Evolutionary conservation across 2,329 filamentous ascomycete species (phyloP), one percentile per base, ranked within the genome.

Genomic region (Pseudogymnoascus sp.): DNA sequence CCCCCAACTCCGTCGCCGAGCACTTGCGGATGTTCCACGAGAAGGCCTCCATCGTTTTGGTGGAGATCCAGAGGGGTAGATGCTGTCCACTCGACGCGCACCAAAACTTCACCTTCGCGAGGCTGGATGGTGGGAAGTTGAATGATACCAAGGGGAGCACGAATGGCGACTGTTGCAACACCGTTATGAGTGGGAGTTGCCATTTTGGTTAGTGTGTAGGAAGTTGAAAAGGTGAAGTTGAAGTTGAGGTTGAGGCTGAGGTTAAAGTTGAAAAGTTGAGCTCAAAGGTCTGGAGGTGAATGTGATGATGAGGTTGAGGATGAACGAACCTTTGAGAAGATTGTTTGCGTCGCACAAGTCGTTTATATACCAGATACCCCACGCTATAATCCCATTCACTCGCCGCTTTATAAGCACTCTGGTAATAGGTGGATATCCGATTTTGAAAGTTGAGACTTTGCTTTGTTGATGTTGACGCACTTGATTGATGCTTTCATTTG

Each of bases 51-150:
- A 67, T 87, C 84, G 49, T 83, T 82, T 64, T 84, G 80, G 72
- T 88, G 85, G 5, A 88, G 74, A 67, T 88, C 84, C 0, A 88
- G 75, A 0, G 85, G 85, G 1, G 82, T 84, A 1, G 84, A 85
- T 2, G 83, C 79, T 1, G 83, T 84, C 82, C 82, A 88, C 63
- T 80, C 74, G 8, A 84, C 80, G 25, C 76, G 78, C 42, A 88
- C 73, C 14, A 80, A 77, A 36, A 85, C 78, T 71, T 88, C 80
- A 37, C 79, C 77, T 34, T 9, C 42, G 5, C 7, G 23, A 23
- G 68, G 68, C 5, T 62, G 25, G 9, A 68, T 36, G 1, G 69
- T 71, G 1, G 75, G 72, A 3, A 78, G 71, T 61, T 74, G 66
- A 7, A 70, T 71, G 21, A 76, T 64, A 1, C 66, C 69, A 4